Evolutionary conservation across 2,329 filamentous ascomycete species (phyloP), one percentile per base, ranked within the genome.

Genomic region (Hypoxylon sp.): DNA sequence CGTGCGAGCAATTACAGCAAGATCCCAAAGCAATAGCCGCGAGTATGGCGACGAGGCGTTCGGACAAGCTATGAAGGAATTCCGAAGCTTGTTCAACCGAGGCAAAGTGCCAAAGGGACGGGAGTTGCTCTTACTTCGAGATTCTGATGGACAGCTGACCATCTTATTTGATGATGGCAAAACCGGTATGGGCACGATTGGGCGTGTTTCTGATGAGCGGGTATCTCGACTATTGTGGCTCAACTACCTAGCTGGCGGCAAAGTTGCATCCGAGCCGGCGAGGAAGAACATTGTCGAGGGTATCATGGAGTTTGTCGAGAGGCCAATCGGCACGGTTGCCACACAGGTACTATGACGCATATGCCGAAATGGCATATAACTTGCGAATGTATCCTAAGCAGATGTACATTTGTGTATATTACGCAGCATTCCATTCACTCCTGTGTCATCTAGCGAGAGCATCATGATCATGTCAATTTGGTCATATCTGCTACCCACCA

Each of bases 251-350:
- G 93, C 89, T 3, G 96, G 96, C 0, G 91, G 89, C 78, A 93
- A 90, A 74, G 94, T 98, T 9, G 94, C 94, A 30, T 97, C 93
- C 69, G 93, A 97, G 79, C 84, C 86, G 2, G 93, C 94, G 14
- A 87, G 95, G 72, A 85, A 89, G 80, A 97, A 87, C 73, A 91
- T 99, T 55, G 91, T 97, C 2, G 89, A 97, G 51, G 96, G 96
- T 0, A 87, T 97, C 67, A 90, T 98, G 85, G 90, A 90, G 72
- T 92, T 98, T 80, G 93, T 96, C 1, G 92, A 94, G 80, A 83
- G 95, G 70, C 96, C 96, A 0, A 88, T 97, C 14, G 95, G 94
- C 0, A 97, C 93, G 0, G 91, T 97, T 1, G 92, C 93, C 53
- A 87, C 93, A 36, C 93, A 93, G 82, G 92, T 97, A 51, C 73